Evolutionary conservation across 352 stramenopile genomes (phyloP).

Genomic region (Phytophthora lateralis): DNA sequence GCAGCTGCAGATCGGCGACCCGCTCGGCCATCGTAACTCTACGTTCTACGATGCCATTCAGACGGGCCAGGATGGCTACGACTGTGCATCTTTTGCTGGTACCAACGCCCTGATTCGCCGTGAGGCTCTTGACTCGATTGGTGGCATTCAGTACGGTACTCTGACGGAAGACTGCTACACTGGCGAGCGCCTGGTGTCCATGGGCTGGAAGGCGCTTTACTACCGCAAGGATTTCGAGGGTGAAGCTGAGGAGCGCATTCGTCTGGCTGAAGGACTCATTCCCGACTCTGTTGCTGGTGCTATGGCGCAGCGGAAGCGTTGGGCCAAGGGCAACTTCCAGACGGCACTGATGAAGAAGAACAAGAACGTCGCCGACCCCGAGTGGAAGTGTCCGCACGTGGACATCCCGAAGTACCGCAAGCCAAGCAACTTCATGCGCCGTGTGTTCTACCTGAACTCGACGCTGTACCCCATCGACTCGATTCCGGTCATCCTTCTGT

Average conservation of each 20-base stretch:
- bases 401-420: conserved; percentile 82
- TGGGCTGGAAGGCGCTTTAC: conserved; percentile 88
- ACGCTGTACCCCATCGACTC: conserved; percentile 83
- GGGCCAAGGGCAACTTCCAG: conserved; percentile 89
- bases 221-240: conserved; percentile 91
- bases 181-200: conserved; percentile 71
- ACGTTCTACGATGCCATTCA: conserved; percentile 89
- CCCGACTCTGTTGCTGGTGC: conserved; percentile 80
- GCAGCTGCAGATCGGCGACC: conserved; percentile 84
- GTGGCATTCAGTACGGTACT: conserved; percentile 85
- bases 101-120: conserved; percentile 85
- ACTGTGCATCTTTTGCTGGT: conserved; percentile 78
- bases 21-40: conserved; percentile 77
- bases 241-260: conserved; percentile 73
- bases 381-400: conserved; percentile 81
- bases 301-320: conserved; percentile 81
- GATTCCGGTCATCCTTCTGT: conserved; percentile 77
- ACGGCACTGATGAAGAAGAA: conserved; percentile 86
- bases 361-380: conserved; percentile 70
- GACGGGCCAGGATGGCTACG: conserved; percentile 84
- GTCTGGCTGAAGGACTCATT: conserved; percentile 77
- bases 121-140: conserved; percentile 84
- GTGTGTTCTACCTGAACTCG: conserved; percentile 86
- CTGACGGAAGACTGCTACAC: conserved; percentile 88
- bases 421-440: conserved; percentile 81